These are phyloP conservation scores for Hypoxylon subgilvum DNA, from an alignment of 495 filamentous ascomycete genomes.

Conservation along the genomic window DNA sequence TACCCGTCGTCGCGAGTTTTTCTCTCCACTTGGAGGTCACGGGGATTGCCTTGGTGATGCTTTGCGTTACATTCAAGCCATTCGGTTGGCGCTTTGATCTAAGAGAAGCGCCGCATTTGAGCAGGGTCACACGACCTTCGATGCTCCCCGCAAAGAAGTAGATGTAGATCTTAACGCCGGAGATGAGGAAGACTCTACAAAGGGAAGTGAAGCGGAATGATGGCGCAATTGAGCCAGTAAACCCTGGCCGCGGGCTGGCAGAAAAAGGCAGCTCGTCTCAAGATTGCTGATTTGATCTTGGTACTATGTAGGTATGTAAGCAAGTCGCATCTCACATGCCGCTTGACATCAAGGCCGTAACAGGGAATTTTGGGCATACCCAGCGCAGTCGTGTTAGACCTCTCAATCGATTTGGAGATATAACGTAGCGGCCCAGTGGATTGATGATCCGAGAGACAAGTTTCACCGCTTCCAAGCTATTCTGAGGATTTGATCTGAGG, in stretches of 20 bases:
- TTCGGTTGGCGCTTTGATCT: slow-evolving; percentile 17
- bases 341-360: slow-evolving; percentile 14
- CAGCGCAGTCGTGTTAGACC: too few species aligned
- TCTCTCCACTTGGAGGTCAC: slow-evolving; percentile 24
- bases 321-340: slow-evolving; percentile 14
- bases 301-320: neutral
- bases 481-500: slow-evolving; percentile 16
- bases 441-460: slow-evolving; percentile 2
- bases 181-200: slow-evolving; percentile 31
- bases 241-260: neutral
- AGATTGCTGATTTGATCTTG: slow-evolving; percentile 1
- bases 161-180: slow-evolving; percentile 33
- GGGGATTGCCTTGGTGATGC: slow-evolving; percentile 30
- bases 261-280: slow-evolving; percentile 20
- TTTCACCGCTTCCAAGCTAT: slow-evolving; percentile 13
- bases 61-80: slow-evolving; percentile 28
- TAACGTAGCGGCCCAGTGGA: slow-evolving; percentile 12
- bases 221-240: slow-evolving; percentile 21
- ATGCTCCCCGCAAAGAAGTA: slow-evolving; percentile 29
- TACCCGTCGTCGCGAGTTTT: slow-evolving; percentile 9
- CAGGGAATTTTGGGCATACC: slow-evolving; percentile 19
- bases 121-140: slow-evolving; percentile 35
- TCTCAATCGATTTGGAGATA: neutral
- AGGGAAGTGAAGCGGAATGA: slow-evolving; percentile 16
- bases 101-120: slow-evolving; percentile 24